Conservation (phyloP, 257 asterid genomes). For the Phtheirospermum japonicum region DNA sequence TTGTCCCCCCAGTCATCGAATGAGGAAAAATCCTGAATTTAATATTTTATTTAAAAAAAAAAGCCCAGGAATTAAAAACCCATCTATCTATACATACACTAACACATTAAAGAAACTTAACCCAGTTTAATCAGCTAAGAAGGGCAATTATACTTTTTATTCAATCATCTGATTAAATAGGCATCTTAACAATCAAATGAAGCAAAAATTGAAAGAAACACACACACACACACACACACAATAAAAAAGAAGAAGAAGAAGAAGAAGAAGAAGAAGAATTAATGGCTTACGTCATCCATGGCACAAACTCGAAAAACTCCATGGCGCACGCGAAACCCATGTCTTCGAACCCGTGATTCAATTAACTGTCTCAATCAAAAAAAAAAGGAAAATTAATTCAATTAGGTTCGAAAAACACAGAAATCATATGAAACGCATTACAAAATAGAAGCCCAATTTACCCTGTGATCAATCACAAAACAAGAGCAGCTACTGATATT, state of each 20-base stretch:
- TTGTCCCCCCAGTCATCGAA: slow-evolving; percentile 48
- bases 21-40: slow-evolving; percentile 53
- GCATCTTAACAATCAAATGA: neutral
- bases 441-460: slow-evolving; percentile 28
- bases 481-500: slow-evolving; percentile 4
- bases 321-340: slow-evolving; percentile 39
- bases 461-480: slow-evolving; percentile 39
- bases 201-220: neutral
- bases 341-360: slow-evolving; percentile 35
- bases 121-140: neutral
- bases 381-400: slow-evolving; percentile 10
- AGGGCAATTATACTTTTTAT: neutral
- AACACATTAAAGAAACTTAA: neutral
- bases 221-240: neutral
- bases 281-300: slow-evolving; percentile 56
- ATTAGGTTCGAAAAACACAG: slow-evolving; percentile 2
- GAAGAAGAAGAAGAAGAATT: no score
- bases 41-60: slow-evolving; percentile 7
- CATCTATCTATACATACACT: neutral
- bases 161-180: no score
- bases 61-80: neutral
- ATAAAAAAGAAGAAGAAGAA: neutral
- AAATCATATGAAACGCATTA: slow-evolving; percentile 19
- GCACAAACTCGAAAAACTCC: slow-evolving; percentile 40
- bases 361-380: slow-evolving; percentile 35